Evolutionary conservation across 768 basidiomycete species (phyloP).

Genomic region (Russula compacta): DNA sequence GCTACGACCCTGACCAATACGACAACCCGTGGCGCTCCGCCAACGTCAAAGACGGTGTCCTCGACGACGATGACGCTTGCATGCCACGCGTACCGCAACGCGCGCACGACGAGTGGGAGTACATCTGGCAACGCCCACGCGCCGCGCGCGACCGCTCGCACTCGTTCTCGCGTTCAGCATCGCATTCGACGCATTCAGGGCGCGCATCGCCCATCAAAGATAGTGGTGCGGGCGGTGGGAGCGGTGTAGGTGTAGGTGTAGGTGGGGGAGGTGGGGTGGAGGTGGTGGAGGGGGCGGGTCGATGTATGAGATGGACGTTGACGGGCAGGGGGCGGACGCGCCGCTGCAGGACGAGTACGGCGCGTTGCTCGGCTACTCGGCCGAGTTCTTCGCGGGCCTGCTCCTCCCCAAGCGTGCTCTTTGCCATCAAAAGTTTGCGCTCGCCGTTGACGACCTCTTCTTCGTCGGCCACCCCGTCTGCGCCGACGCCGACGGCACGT

Average conservation of each 20-base stretch:
- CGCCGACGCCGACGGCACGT: constrained; percentile 58
- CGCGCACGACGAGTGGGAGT: constrained; percentile 35
- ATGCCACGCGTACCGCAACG: constrained; percentile 1
- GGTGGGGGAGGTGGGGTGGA: constrained; percentile 9
- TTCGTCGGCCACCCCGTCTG: constrained; percentile 95
- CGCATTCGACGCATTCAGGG: constrained; percentile 32
- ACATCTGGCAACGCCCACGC: constrained; percentile 55
- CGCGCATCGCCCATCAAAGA: constrained; percentile 44
- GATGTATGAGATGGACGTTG: constrained; percentile 27
- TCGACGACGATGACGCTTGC: constrained; percentile 24
- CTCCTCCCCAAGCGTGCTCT: constrained; percentile 70
- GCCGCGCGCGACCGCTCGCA: constrained; percentile 39
- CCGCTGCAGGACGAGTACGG: constrained; percentile 44
- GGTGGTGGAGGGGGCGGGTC: neutral
- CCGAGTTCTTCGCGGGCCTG: constrained; percentile 72
- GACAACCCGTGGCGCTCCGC: constrained; percentile 73
- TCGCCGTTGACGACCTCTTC: constrained; percentile 82
- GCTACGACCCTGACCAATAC: constrained; percentile 39
- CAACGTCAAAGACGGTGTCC: constrained; percentile 33
- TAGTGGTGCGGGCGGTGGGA: neutral
- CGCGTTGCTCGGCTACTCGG: constrained; percentile 67
- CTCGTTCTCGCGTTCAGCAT: constrained; percentile 40
- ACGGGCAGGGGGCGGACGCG: constrained; percentile 17
- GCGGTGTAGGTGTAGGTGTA: neutral
- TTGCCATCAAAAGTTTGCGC: constrained; percentile 92